Percentiles rank a stretch among this genome's conserved stretches.
These are phyloP conservation scores for Cutaneotrichosporon cutaneum DNA, from an alignment of 1,284 basidiomycete species.

Conservation along the genomic window DNA sequence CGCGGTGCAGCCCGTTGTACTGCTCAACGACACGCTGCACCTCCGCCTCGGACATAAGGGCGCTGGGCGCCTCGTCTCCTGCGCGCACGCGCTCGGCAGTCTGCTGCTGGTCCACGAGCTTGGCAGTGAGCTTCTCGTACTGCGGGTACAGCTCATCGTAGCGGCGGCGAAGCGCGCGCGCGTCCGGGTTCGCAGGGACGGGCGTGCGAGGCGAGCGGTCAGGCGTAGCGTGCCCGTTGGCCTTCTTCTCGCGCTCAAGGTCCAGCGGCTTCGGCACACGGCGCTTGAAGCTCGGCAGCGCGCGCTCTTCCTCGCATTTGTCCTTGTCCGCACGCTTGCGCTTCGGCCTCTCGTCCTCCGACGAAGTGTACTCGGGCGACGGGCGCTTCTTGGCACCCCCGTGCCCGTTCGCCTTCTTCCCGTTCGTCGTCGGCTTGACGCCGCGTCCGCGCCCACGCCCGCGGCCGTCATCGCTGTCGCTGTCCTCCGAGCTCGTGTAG, in stretches of 20 bases:
- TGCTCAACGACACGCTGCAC: constrained; percentile 31
- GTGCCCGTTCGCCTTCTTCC: constrained; percentile 9
- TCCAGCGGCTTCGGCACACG: constrained; percentile 2
- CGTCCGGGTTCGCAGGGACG: background rate
- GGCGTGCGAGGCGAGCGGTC: background rate
- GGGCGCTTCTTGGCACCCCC: constrained; percentile 2
- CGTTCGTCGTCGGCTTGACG: constrained; percentile 10
- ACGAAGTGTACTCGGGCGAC: constrained; percentile 13
- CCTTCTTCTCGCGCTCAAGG: constrained; percentile 3
- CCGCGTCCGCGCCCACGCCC: constrained; percentile 9
- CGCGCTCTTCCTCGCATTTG: constrained; percentile 1
- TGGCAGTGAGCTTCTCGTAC: constrained; percentile 36
- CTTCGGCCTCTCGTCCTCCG: constrained; percentile 11
- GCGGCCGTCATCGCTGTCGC: constrained; percentile 16
- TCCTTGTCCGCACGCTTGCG: constrained; percentile 1
- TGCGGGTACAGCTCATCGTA: constrained; percentile 46
- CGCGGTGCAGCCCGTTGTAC: constrained; percentile 45
- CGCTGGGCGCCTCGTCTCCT: constrained; percentile 11
- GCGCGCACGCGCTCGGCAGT: constrained; percentile 27
- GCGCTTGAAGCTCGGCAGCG: constrained; percentile 12
- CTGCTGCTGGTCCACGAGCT: constrained; percentile 31
- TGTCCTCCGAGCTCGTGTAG: constrained; percentile 24
- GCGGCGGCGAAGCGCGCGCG: constrained; percentile 31
- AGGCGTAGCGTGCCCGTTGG: constrained; percentile 7
- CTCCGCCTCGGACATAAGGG: constrained; percentile 22